Evolutionary conservation across 345 rosid species (phyloP), one percentile per base, ranked within the genome.

Genomic region (Geranium brycei): DNA sequence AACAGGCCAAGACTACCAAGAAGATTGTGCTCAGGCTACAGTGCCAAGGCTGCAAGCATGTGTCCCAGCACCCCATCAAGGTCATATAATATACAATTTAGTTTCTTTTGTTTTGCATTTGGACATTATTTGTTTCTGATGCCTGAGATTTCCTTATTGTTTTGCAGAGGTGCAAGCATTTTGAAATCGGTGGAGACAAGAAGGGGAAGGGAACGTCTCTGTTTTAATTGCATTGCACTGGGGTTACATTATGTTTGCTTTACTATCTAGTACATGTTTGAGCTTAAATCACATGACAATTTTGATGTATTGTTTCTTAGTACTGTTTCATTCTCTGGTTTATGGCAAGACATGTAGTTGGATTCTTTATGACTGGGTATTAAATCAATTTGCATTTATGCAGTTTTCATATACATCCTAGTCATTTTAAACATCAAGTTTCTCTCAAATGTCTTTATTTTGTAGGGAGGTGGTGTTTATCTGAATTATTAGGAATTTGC

Each of bases 141-240:
- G 41, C 41, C 5, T 35, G 41, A 4, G 5, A 35, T 35, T 35
- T 23, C n/a, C 0, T 41, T 18, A 60, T 64, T 12, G 53, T 1
- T 31, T 7, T 66, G 58, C 84, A 83, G 88, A 78, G 88, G 71
- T 81, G 88, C 80, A 84, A 84, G 86, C 91, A 85, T 32, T 85
- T 85, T 62, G 88, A 85, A 68, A 85, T 85, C 31, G 91, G 91
- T 66, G 89, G 86, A 63, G 86, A 84, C 82, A 84, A 84, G 67
- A 84, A 61, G 63, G 63, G 63, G 13, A 61, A 61, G 63, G 63
- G 63, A 17, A 61, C 63, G 3, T 61, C 63, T 32, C 63, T 61
- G 13, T 61, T 61, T 31, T 61, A 61, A 61, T 61, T 57, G 70
- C 31, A 1, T 17, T 6, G 40, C 57, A n/a, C 2, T 35, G 18